These are phyloP conservation scores for Nakazawaea ambrosiae DNA, from an alignment of 805 yeast genomes.

Conservation along the genomic window DNA sequence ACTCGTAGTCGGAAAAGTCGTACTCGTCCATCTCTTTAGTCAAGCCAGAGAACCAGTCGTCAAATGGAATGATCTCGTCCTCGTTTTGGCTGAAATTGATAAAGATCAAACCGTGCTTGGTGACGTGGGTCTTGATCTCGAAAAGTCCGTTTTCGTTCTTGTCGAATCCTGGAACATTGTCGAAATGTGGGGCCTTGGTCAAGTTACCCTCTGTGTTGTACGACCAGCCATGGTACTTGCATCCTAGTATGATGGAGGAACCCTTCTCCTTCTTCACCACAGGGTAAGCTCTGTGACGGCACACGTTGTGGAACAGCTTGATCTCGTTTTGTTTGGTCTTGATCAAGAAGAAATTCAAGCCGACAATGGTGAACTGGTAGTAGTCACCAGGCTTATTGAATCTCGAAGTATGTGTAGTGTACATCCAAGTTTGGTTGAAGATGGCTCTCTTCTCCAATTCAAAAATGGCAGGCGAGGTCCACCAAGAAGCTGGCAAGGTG, in stretches of 20 bases:
- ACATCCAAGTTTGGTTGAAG: slow-evolving; percentile 52
- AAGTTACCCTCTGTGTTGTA: slow-evolving; percentile 54
- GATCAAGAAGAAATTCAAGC: slow-evolving; percentile 49
- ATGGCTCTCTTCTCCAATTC: slow-evolving; percentile 54
- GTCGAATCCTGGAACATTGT: slow-evolving; percentile 49
- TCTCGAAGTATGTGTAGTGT: slow-evolving; percentile 42
- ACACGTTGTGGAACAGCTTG: slow-evolving; percentile 57
- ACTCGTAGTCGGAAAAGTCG: slow-evolving; percentile 55
- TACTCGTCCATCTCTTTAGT: slow-evolving; percentile 46
- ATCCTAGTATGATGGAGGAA: slow-evolving; percentile 49
- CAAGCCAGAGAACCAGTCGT: slow-evolving; percentile 45
- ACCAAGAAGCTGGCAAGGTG: slow-evolving; percentile 62
- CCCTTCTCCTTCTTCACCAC: slow-evolving; percentile 54
- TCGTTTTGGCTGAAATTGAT: slow-evolving; percentile 44
- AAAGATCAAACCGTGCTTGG: slow-evolving; percentile 51
- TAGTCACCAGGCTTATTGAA: slow-evolving; percentile 55
- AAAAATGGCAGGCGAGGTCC: slow-evolving; percentile 52
- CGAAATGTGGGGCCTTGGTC: slow-evolving; percentile 58
- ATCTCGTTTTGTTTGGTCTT: slow-evolving; percentile 44
- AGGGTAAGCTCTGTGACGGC: slow-evolving; percentile 62
- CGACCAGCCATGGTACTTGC: slow-evolving; percentile 62
- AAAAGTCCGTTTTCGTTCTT: slow-evolving; percentile 49
- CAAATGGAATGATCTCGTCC: slow-evolving; percentile 39
- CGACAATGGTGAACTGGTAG: slow-evolving; percentile 40
- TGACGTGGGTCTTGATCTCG: slow-evolving; percentile 45